Evolutionary conservation across 2,329 filamentous ascomycete genomes (phyloP), one percentile per base, ranked within the genome.

Genomic region (Colletotrichum lupini): DNA sequence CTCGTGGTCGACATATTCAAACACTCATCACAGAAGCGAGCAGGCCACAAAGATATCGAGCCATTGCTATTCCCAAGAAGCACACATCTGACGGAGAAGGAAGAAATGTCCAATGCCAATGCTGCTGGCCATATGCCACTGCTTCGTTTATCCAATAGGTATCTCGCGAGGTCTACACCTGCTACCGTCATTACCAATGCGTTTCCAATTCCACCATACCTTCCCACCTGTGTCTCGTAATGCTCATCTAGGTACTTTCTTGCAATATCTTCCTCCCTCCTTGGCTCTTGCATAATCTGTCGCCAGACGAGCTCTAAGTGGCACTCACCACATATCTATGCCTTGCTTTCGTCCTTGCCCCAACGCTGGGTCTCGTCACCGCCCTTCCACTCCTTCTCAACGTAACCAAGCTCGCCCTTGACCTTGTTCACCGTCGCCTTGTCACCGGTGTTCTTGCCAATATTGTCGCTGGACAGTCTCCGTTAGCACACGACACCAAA

Each of bases 391-490:
- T 91, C 87, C 77, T 93, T 92, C 84, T 98, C 96, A 5, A 92
- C 88, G 80, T 99, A 98, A 0, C 95, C 95, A 55, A 98, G 87
- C 75, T 93, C 89, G 78, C 90, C 88, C 89, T 99, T 99, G 75
- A 98, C 95, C 76, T 92, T 90, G 69, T 92, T 87, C 0, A 99
- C 94, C 1, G 93, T 94, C 24, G 88, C 88, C 78, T 91, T 90
- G 79, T 98, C 93, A 8, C 97, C 97, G 0, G 95, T 98, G 79
- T 99, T 99, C 88, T 99, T 99, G 58, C 95, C 91, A 76, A 92
- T 88, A 79, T 98, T 98, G 82, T 96, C 93, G 75, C 89, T 89
- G 59, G 14, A 60, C 26, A 6, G 53, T 1, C 6, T 6, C 1
- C 19, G 35, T 78, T 65, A 75, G 74, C 37, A 46, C 19, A 59